Evolutionary conservation across 805 yeast species (phyloP), one percentile per base, ranked within the genome.

Genomic region (Isabelozyma gotoi): DNA sequence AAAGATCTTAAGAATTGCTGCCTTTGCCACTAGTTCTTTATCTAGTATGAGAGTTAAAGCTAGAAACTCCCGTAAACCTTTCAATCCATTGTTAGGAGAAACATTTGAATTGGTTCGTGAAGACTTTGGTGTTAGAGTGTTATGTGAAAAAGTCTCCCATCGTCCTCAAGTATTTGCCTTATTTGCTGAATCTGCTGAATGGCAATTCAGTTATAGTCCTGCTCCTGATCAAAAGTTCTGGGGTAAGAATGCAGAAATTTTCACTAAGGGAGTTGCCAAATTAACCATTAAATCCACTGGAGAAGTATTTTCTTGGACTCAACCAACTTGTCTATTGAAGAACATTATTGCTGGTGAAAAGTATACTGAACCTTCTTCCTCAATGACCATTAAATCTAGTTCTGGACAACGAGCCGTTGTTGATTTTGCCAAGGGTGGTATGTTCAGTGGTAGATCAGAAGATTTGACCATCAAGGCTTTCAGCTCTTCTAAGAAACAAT

Each of bases 271-370:
- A 32, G 71, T 71, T 11, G 69, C 85, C 3, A 76, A 74, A 36
- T 68, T 94, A 32, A 71, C 73, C 2, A 69, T 84, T 36, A 77
- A 78, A 45, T 55, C 69, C 2, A 74, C 84, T 0, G 90, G 88
- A 1, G 96, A 88, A 54, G 70, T 69, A n/a, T 87, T 82, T 56
- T 80, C 81, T 48, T 94, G 96, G 92, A 60, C 72, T 16, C 91
- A 84, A 50, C 97, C 99, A 6, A 81, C 86, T 1, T 82, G 95
- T 0, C 75, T 88, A 54, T 67, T 94, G 53, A 84, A 92, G 55
- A 92, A 92, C 59, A 75, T 94, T 38, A 81, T 94, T 55, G 96
- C 97, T 1, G 98, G 99, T 19, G 99, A 94, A 56, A 86, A 89
- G 61, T 94, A 91, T 62, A 74, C 88, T 11, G 99, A 94, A 59